Conservation (phyloP, 768 basidiomycete species). For the Boletus fagicola region DNA sequence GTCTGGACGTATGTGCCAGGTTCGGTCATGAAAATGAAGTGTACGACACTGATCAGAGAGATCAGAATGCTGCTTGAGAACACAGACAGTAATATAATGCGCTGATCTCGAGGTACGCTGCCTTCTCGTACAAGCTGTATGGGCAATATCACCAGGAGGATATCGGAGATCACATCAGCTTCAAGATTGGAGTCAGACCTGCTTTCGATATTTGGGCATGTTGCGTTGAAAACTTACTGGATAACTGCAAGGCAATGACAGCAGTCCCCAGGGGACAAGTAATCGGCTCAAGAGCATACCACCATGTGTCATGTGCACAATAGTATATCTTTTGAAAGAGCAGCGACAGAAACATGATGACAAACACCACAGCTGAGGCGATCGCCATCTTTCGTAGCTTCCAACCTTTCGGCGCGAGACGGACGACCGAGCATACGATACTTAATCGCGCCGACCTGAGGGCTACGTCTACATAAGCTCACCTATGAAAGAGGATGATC, state of each 20-base stretch:
- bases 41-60: not conserved
- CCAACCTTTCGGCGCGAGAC: not conserved
- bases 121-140: not conserved
- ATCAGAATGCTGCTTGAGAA: not conserved
- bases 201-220: not conserved
- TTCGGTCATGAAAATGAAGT: not conserved
- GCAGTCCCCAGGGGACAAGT: not conserved
- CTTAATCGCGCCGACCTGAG: not conserved
- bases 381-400: not conserved
- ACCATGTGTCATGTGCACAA: not conserved
- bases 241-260: not conserved
- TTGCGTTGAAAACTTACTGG: not conserved
- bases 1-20: not conserved
- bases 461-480: too few relatives aligned
- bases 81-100: not conserved
- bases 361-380: not conserved
- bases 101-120: not conserved
- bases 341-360: not conserved
- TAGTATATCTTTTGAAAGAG: not conserved
- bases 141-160: not conserved
- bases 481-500: not conserved
- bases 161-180: not conserved
- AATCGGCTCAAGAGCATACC: not conserved
- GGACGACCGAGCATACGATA: not conserved
- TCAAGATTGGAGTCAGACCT: not conserved